Base-by-base conservation (phyloP, 208 protist genomes). In the Tritrichomonas musculus region DNA sequence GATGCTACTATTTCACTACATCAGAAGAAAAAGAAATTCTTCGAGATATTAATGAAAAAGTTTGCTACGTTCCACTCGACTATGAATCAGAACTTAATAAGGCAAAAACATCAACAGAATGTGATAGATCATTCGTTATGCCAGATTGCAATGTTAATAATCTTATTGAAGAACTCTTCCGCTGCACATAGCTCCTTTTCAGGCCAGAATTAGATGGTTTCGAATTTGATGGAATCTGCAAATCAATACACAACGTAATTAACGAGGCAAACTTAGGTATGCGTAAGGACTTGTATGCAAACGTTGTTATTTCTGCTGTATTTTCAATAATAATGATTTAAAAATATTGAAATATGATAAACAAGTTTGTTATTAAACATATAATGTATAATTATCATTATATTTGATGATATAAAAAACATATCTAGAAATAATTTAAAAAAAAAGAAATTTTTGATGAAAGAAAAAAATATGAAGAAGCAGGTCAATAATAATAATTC, bases 151-250 rank as follows among this genome's bases (percentile, higher is more conserved):
- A 96, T 80, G 64, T 92, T 36, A 93, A 94, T 93, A 94, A 80
- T 14, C 75, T 96, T 77, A 94, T 92, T n/a, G 93, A 93, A 55
- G 95, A 96, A 84, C 75, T 94, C 72, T 97, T 97, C 94, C 92
- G 94, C 25, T 96, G 95, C 88, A 82, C 97, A 30, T 97, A 98
- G 93, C 94, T 95, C n/a, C 94, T 98, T 41, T 98, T 98, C 96
- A 93, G 97, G 75, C 97, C 97, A n/a, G 93, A 92, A 39, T 73
- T 96, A 39, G 93, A 95, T 65, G 95, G 95, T n/a, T 33, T 95
- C 9, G 93, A 95, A 94, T 44, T 50, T 93, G 92, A 94, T 88
- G 94, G 96, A 33, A 94, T 97, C 41, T 94, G 96, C 88, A 93
- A 96, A 73, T 94, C 92, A 22, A 93, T 94, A 0, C 95, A 96